Conservation (phyloP, 176 grass and related monocot genomes). For the Pontederia crassipes region DNA sequence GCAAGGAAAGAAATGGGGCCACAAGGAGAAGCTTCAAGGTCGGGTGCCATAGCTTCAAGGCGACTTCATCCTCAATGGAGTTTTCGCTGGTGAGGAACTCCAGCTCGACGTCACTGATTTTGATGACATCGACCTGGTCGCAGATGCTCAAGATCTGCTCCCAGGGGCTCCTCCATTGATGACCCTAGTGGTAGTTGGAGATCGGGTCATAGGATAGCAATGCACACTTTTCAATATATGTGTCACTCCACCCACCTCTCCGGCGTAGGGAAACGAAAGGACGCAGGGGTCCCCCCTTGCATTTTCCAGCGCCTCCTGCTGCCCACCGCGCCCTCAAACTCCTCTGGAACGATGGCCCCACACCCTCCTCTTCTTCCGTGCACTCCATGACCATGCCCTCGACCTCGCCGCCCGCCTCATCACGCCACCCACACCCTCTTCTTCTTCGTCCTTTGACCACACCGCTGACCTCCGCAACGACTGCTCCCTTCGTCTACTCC, state of each 20-base stretch:
- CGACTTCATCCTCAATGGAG: no score
- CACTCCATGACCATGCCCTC: conserved; percentile 31
- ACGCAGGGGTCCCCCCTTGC: not conserved
- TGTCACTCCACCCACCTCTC: conserved; percentile 27
- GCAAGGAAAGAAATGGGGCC: no score
- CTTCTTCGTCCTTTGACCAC: conserved; percentile 19
- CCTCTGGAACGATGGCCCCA: conserved; percentile 62
- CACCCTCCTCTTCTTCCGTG: conserved; percentile 92
- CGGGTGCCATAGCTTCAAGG: no score
- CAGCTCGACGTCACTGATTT: no score
- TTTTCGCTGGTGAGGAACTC: no score
- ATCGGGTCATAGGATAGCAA: no score
- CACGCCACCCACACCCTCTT: not conserved
- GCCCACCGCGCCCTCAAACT: conserved; percentile 57
- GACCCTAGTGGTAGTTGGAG: no score
- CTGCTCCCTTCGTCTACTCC: conserved; percentile 34
- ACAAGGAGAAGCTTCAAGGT: no score
- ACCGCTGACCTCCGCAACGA: conserved; percentile 46
- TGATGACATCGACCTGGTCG: no score
- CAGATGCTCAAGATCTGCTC: no score
- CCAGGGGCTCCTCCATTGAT: no score
- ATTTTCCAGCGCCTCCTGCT: conserved; percentile 13
- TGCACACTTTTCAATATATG: no score
- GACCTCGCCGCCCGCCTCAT: conserved; percentile 30
- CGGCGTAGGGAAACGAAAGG: conserved; percentile 3